Percentiles rank a stretch among this genome's conserved stretches.
Conservation (phyloP, 192 early-diverging fungal genomes). For the Helicostylum pulchrum region DNA sequence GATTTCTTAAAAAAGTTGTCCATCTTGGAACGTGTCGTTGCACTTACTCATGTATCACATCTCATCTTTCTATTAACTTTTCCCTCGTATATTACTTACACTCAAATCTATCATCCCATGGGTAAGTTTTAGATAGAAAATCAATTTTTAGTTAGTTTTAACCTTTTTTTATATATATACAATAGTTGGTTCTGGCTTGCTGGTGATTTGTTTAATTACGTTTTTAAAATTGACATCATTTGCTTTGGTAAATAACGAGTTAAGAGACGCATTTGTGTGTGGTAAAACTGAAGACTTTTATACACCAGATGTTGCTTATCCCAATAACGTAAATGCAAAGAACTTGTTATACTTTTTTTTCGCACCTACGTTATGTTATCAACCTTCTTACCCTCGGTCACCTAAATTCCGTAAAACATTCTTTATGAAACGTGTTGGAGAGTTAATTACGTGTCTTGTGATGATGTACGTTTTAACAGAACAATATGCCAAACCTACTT, state of each 20-base stretch:
- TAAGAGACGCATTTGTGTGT: slow-evolving; percentile 45
- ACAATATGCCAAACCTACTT: slow-evolving; percentile 78
- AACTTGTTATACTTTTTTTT: slow-evolving; percentile 75
- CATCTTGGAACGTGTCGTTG: slow-evolving; percentile 25
- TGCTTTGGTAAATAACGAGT: slow-evolving; percentile 72
- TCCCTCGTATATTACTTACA: slow-evolving; percentile 65
- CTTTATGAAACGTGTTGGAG: slow-evolving; percentile 76
- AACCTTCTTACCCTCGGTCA: slow-evolving; percentile 77
- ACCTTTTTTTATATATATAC: not conserved
- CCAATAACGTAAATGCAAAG: slow-evolving; percentile 62
- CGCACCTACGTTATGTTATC: slow-evolving; percentile 86
- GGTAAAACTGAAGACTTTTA: slow-evolving; percentile 34
- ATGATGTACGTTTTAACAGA: slow-evolving; percentile 79
- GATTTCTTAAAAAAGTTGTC: slow-evolving; percentile 15
- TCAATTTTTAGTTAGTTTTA: not conserved
- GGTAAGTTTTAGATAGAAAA: slow-evolving; percentile 23
- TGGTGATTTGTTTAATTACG: slow-evolving; percentile 62
- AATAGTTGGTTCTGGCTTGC: slow-evolving; percentile 56
- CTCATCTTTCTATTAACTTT: slow-evolving; percentile 51
- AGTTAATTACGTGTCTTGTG: slow-evolving; percentile 61
- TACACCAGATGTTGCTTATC: slow-evolving; percentile 63
- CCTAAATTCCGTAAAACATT: slow-evolving; percentile 63
- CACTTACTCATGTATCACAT: slow-evolving; percentile 50
- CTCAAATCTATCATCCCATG: slow-evolving; percentile 62
- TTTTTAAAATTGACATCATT: slow-evolving; percentile 83